Base-by-base conservation (phyloP, 768 basidiomycete genomes). In the Tremella yokohamensis region DNA sequence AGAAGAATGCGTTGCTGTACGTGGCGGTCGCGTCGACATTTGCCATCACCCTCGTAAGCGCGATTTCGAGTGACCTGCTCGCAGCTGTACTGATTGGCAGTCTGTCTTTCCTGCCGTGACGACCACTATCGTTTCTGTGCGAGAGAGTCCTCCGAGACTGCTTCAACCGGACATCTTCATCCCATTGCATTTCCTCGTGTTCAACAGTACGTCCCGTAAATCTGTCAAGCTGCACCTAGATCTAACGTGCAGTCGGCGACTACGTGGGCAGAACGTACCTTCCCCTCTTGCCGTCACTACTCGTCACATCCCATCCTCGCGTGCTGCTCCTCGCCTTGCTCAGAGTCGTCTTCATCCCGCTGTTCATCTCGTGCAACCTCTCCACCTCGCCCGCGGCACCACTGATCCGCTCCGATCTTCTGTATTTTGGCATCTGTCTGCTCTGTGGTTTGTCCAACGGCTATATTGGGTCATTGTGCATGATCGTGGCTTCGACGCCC, bases 61-160 rank as follows among this genome's bases (percentile, higher is more conserved):
- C 42, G 6, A 16, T 18, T 15, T n/a, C n/a, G n/a, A 45, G 39
- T 22, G 7, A 47, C 26, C 50, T 25, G 12, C 8, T 11, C 54
- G 11, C 38, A 45, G 6, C 15, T 6, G 15, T 6, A 16, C 42
- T 45, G 42, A 45, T 13, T 57, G 26, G 45, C 62, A 94, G 91
- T 82, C 90, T 26, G 86, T 93, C 48, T 94, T 83, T 77, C 92
- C 92, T 3, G 83, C 91, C 0, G 86, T 91, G 62, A 92, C 92
- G 1, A 83, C 85, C 2, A 87, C 86, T 0, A 83, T 96, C 52
- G 75, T 77, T 38, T 83, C 92, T 2, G 84, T 83, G 13, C 85
- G 85, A 61, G 81, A 83, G 1, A 70, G 74, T 22, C 42, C 70
- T 20, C 66, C 75, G 2, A 56, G 61, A 40, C 51, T 73, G 8